phyloP scores from a whole-genome alignment of 345 rosid species.

The Eucalyptus microcorys region DNA sequence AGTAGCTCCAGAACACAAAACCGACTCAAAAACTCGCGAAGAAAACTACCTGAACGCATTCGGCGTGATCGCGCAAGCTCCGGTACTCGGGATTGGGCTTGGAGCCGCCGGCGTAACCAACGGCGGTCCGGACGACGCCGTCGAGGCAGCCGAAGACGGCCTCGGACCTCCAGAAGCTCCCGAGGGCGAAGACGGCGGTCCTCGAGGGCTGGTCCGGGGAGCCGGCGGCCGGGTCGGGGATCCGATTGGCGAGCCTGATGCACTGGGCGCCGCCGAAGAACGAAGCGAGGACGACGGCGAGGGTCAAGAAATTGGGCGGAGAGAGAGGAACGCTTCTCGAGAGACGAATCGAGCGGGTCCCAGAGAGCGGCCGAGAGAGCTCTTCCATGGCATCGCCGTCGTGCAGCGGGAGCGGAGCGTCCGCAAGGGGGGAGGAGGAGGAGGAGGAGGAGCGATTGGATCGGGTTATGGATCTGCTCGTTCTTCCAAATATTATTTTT shows the following conservation, averaged over 20 bases:
- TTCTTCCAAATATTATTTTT: no score
- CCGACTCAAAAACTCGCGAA: neutral
- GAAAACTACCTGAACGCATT: conserved; percentile 61
- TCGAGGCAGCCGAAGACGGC: conserved; percentile 77
- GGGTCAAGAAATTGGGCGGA: no score
- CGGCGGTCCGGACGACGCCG: conserved; percentile 70
- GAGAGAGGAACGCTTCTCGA: no score
- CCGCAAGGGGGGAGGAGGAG: no score
- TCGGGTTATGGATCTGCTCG: rapidly evolving
- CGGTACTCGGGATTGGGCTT: conserved; percentile 70
- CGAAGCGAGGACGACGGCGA: neutral
- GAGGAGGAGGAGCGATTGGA: no score
- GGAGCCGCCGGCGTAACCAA: conserved; percentile 76
- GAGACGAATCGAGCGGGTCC: rapidly evolving
- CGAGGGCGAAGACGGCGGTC: conserved; percentile 76
- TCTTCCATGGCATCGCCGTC: no score
- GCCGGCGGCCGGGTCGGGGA: conserved; percentile 9
- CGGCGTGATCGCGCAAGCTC: conserved; percentile 79
- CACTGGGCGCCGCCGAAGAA: conserved; percentile 13
- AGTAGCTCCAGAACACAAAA: neutral
- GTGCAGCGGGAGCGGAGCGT: no score
- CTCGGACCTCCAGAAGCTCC: conserved; percentile 98
- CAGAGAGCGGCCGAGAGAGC: no score
- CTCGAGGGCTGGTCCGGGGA: conserved; percentile 23
- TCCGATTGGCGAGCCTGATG: conserved; percentile 36